These are phyloP conservation scores for Ophiostoma tasmaniense DNA, from an alignment of 2,329 filamentous ascomycete species.

Conservation along the genomic window DNA sequence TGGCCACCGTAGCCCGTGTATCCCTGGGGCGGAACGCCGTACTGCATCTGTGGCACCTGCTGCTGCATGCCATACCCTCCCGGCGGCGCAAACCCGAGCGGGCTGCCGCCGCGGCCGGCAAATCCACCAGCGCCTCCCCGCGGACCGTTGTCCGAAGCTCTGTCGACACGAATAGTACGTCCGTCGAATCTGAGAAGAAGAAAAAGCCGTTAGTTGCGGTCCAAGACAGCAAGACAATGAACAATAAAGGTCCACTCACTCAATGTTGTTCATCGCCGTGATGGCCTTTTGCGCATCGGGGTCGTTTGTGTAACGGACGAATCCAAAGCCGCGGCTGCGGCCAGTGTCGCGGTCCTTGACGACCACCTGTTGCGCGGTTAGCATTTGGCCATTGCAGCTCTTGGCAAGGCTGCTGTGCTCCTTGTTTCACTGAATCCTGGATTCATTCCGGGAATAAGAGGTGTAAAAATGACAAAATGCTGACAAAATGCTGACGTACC, in stretches of 20 bases:
- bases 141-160: constrained; percentile 72
- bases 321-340: constrained; percentile 94
- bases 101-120: constrained; percentile 31
- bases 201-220: constrained; percentile 9
- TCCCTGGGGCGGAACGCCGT: constrained; percentile 27
- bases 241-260: constrained; percentile 52
- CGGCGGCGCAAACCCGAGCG: constrained; percentile 26
- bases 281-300: constrained; percentile 70
- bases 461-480: not conserved
- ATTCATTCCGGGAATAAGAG: not conserved
- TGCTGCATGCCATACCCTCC: constrained; percentile 28
- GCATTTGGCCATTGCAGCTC: not conserved
- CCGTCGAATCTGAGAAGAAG: constrained; percentile 49
- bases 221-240: not conserved
- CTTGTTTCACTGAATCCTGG: not conserved
- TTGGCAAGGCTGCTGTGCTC: not conserved
- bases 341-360: constrained; percentile 96
- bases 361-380: constrained; percentile 57
- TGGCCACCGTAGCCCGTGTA: constrained; percentile 32
- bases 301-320: constrained; percentile 79
- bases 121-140: constrained; percentile 37
- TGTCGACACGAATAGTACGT: constrained; percentile 89
- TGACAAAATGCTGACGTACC: constrained; percentile 61
- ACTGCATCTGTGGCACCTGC: constrained; percentile 30
- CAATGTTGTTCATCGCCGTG: constrained; percentile 72